Percentiles rank a stretch among this genome's conserved stretches.
Evolutionary conservation across 164 flowering plant species (phyloP).

Genomic region (Houttuynia cordata): DNA sequence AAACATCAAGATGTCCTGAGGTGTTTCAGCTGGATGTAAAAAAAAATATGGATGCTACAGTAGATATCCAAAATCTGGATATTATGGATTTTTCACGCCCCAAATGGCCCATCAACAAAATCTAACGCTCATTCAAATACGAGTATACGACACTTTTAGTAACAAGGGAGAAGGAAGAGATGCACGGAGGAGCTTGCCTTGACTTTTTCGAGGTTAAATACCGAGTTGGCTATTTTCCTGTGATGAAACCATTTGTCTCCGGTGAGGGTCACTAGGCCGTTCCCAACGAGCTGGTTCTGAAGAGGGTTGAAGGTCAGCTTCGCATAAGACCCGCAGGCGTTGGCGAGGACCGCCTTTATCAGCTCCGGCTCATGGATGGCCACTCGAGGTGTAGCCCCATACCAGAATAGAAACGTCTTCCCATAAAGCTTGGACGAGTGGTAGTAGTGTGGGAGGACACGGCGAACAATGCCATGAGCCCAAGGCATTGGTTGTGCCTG

Average conservation of each 20-base stretch:
- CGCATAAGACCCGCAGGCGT: neutral
- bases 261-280: neutral
- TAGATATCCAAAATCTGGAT: too few relatives aligned
- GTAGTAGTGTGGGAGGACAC: neutral
- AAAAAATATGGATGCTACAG: too few relatives aligned
- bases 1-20: too few relatives aligned
- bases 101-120: too few relatives aligned
- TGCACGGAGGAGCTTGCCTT: neutral
- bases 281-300: neutral
- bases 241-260: neutral
- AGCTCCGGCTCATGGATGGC: neutral
- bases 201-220: neutral
- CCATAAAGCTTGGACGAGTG: neutral
- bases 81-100: too few relatives aligned
- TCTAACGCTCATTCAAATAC: too few relatives aligned
- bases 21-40: too few relatives aligned
- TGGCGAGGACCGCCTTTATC: neutral
- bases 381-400: neutral
- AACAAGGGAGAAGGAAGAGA: too few relatives aligned
- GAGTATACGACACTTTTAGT: too few relatives aligned
- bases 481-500: neutral
- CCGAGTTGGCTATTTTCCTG: neutral
- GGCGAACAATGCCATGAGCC: neutral
- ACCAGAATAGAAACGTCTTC: neutral
- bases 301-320: neutral